phyloP scores from a whole-genome alignment of 257 asterid genomes.

The Solanum lignicaule region DNA sequence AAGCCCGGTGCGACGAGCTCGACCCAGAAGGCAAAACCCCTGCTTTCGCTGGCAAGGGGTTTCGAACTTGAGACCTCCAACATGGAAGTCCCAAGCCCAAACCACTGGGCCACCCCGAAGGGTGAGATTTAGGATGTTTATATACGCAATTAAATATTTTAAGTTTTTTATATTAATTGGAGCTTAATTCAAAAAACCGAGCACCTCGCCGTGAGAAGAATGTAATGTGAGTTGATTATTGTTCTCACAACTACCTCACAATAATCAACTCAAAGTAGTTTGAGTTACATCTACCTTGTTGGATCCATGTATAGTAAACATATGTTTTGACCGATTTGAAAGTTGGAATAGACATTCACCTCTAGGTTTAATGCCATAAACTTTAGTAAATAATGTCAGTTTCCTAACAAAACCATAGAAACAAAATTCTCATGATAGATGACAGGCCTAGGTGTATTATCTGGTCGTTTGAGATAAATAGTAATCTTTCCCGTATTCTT shows the following conservation, averaged over 20 bases:
- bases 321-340: background rate
- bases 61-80: too few species aligned
- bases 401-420: background rate
- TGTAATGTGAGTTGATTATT: background rate
- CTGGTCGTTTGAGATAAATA: background rate
- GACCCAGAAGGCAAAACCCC: too few species aligned
- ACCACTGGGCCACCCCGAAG: too few species aligned
- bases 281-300: background rate
- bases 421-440: background rate
- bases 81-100: too few species aligned
- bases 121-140: too few species aligned
- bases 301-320: background rate
- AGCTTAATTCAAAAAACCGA: too few species aligned
- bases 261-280: background rate
- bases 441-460: conserved; percentile 2
- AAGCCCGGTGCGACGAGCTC: too few species aligned
- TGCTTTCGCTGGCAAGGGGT: too few species aligned
- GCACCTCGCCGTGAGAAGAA: too few species aligned
- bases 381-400: background rate
- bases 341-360: conserved; percentile 1
- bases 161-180: too few species aligned
- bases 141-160: too few species aligned
- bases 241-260: background rate
- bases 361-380: background rate
- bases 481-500: background rate